Percentiles rank a stretch among this genome's conserved stretches.
Conservation (phyloP, 257 asterid genomes). For the Solanum peruvianum region DNA sequence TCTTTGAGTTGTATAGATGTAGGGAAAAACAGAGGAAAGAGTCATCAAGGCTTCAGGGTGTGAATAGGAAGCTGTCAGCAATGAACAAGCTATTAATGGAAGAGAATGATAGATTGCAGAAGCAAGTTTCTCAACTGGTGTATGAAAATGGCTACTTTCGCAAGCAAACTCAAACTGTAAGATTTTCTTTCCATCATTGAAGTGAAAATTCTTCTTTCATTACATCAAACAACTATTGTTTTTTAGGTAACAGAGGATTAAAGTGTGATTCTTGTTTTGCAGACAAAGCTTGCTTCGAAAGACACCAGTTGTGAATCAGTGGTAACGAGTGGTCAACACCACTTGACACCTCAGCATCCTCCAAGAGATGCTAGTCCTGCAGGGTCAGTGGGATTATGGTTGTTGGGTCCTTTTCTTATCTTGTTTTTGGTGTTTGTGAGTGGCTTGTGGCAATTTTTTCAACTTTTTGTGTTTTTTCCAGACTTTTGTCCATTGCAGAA, state of each 20-base stretch:
- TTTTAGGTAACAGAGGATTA: not conserved
- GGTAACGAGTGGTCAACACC: slow-evolving; percentile 83
- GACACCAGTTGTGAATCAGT: slow-evolving; percentile 88
- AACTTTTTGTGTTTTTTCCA: slow-evolving; percentile 23
- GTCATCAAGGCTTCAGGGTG: slow-evolving; percentile 79
- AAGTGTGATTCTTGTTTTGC: slow-evolving; percentile 5
- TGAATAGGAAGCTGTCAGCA: slow-evolving; percentile 74
- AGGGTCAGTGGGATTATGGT: slow-evolving; percentile 40
- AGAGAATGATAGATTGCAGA: slow-evolving; percentile 89
- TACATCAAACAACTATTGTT: not conserved
- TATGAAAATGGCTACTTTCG: slow-evolving; percentile 78
- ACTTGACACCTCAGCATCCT: slow-evolving; percentile 76
- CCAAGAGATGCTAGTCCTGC: slow-evolving; percentile 99
- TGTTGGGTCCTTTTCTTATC: slow-evolving; percentile 40
- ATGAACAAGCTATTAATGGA: slow-evolving; percentile 90
- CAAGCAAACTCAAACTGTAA: slow-evolving; percentile 52
- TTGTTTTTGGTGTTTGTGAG: slow-evolving; percentile 12
- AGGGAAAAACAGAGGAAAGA: slow-evolving; percentile 91
- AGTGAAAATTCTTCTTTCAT: not conserved
- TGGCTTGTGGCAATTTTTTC: slow-evolving; percentile 7
- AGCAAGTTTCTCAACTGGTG: slow-evolving; percentile 81
- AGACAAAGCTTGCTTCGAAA: slow-evolving; percentile 58
- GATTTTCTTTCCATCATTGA: not conserved
- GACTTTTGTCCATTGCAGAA: slow-evolving; percentile 96
- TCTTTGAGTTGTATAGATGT: slow-evolving; percentile 35